Base-by-base conservation (phyloP, 192 early-diverging fungal species). In the Thoreauomyces humboldtii region DNA sequence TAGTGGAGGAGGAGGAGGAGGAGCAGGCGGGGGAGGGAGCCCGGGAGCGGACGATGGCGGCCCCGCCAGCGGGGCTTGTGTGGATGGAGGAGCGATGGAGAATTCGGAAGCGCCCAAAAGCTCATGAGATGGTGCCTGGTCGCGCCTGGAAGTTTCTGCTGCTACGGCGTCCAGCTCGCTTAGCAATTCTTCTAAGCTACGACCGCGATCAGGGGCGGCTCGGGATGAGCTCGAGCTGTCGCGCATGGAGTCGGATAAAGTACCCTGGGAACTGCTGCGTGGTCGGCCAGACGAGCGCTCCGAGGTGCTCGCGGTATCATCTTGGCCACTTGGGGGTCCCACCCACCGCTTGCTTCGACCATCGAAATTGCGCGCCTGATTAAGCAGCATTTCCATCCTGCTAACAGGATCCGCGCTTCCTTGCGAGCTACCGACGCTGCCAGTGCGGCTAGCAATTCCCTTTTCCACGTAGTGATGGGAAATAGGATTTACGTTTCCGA, bases 1-100 rank as follows among this genome's bases (percentile, higher is more conserved):
- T 7, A 63, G 59, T 32, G 59, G 47, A 1, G 58, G 66, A 44
- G 65, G 60, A 0, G 72, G 65, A 12, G 63, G 43, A 46, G 62
- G 31, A 19, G 34, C 14, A 6, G 56, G 53, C 1, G 61, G 25
- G 9, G 60, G 41, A 28, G 77, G 5, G 4, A 41, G 38, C n/a
- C n/a, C 38, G n/a, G 38, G 9, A n/a, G 38, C n/a, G 9, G 38
- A n/a, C 38, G 38, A 9, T 41, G 38, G 38, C 11, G 38, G n/a
- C 9, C 11, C 11, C 38, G 38, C 11, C n/a, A n/a, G 38, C n/a
- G n/a, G 38, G 11, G 38, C 11, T 41, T n/a, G 38, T n/a, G 38
- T n/a, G 11, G 11, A 41, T 41, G 11, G 9, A 9, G n/a, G 9
- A n/a, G 38, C 38, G 11, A n/a, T 9, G 38, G n/a, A n/a, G 38